Evolutionary conservation across 1,139 yeast species (phyloP).

Genomic region (Kluyveromyces sp.): DNA sequence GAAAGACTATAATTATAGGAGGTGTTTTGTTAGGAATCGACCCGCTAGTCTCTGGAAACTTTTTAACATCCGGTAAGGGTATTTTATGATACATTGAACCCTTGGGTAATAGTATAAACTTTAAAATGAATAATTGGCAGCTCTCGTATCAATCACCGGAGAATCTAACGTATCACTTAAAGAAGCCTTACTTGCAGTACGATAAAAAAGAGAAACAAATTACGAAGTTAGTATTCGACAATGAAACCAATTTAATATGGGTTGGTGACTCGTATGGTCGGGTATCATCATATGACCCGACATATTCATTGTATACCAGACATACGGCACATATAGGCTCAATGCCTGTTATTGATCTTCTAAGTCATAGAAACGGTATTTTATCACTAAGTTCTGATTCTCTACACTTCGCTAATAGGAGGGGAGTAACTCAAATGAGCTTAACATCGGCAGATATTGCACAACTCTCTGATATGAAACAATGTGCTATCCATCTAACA

Average conservation of each 20-base stretch:
- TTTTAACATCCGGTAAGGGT: too few species aligned
- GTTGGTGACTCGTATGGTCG: slow-evolving; percentile 60
- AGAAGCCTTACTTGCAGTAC: slow-evolving; percentile 26
- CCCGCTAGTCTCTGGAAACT: too few species aligned
- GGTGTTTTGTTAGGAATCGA: too few species aligned
- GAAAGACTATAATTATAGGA: too few species aligned
- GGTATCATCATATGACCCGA: slow-evolving; percentile 38
- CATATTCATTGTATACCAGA: slow-evolving; percentile 36
- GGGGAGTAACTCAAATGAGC: slow-evolving; percentile 44
- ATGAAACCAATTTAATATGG: slow-evolving; percentile 71
- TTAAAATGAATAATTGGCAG: slow-evolving; percentile 30
- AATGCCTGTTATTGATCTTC: slow-evolving; percentile 41
- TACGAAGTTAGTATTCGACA: slow-evolving; percentile 48
- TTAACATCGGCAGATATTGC: slow-evolving; percentile 32
- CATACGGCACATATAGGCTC: slow-evolving; percentile 40
- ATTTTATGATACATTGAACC: too few species aligned
- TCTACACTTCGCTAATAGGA: slow-evolving; percentile 47
- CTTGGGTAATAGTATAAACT: too few species aligned
- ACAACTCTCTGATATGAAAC: slow-evolving; percentile 33
- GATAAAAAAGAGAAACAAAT: slow-evolving; percentile 26
- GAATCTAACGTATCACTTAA: slow-evolving; percentile 25
- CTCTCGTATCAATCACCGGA: slow-evolving; percentile 26
- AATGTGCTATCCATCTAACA: slow-evolving; percentile 28
- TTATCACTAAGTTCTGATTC: slow-evolving; percentile 47
- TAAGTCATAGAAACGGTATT: slow-evolving; percentile 51